These are phyloP conservation scores for Chaetomium fimeti DNA, from an alignment of 495 filamentous ascomycete genomes.

Conservation along the genomic window DNA sequence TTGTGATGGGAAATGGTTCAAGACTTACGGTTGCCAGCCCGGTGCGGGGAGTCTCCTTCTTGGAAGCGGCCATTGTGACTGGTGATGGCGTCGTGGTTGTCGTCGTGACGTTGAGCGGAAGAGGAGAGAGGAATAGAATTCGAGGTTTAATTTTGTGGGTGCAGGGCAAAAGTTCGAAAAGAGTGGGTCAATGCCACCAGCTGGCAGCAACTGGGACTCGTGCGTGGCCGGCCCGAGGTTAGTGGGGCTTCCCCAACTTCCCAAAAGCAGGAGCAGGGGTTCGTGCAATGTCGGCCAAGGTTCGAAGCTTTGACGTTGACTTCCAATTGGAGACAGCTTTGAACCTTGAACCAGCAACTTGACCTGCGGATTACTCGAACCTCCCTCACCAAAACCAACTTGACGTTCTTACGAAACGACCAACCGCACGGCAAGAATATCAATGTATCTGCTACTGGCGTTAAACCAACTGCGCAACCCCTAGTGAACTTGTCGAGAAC, in stretches of 20 bases:
- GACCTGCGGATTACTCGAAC: too few relatives aligned
- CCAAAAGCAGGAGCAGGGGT: background rate
- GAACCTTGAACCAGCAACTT: background rate
- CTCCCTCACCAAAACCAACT: background rate
- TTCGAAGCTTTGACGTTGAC: conserved; percentile 15
- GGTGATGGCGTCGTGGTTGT: conserved; percentile 27
- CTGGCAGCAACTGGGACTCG: background rate
- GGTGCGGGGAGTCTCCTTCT: conserved; percentile 28
- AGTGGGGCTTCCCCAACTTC: background rate
- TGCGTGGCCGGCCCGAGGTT: background rate
- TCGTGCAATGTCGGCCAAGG: background rate
- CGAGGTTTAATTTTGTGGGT: conserved; percentile 21
- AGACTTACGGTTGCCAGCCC: conserved; percentile 26
- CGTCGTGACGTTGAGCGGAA: conserved; percentile 28
- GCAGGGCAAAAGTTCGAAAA: conserved; percentile 27
- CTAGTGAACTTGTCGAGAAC: background rate
- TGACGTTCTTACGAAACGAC: background rate
- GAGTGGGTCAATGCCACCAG: background rate
- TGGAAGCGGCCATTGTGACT: conserved; percentile 28
- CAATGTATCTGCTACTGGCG: background rate
- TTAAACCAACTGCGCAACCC: background rate
- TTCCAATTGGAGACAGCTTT: conserved; percentile 26
- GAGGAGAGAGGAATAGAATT: conserved; percentile 12
- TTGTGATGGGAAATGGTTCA: background rate
- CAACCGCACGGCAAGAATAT: background rate